Evolutionary conservation across 352 stramenopile genomes (phyloP).

Genomic region (Phytophthora litchii): DNA sequence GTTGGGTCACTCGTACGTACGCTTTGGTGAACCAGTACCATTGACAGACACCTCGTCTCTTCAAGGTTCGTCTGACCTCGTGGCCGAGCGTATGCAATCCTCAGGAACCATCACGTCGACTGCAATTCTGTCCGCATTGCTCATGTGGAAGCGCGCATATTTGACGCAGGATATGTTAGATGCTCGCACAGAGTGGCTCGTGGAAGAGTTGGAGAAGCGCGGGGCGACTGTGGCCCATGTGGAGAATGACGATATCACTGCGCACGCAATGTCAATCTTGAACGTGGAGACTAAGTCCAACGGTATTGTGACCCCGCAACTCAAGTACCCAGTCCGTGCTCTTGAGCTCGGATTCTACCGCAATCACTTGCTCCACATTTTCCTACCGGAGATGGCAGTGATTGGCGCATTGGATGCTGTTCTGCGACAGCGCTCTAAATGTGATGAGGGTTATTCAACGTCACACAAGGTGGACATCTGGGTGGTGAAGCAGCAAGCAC

Average conservation of each 20-base stretch:
- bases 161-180: conserved; percentile 67
- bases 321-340: conserved; percentile 65
- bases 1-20: conserved; percentile 87
- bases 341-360: conserved; percentile 86
- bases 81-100: conserved; percentile 77
- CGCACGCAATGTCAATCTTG: conserved; percentile 67
- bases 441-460: conserved; percentile 1
- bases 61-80: conserved; percentile 49
- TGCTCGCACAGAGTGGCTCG: conserved; percentile 59
- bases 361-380: conserved; percentile 85
- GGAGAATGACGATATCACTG: conserved; percentile 52
- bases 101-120: conserved; percentile 80
- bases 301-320: conserved; percentile 53
- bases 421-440: conserved; percentile 24
- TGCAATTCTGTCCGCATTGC: conserved; percentile 66
- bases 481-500: conserved; percentile 45
- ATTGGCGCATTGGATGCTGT: conserved; percentile 60
- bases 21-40: conserved; percentile 73
- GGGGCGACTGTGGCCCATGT: conserved; percentile 66
- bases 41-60: conserved; percentile 57
- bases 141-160: conserved; percentile 81
- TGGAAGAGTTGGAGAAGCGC: conserved; percentile 49
- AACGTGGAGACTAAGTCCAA: conserved; percentile 49
- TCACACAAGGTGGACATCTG: conserved; percentile 29
- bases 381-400: conserved; percentile 78